These are phyloP conservation scores for Debaryomyces robertsiae DNA, from an alignment of 1,139 yeast genomes.

Conservation along the genomic window DNA sequence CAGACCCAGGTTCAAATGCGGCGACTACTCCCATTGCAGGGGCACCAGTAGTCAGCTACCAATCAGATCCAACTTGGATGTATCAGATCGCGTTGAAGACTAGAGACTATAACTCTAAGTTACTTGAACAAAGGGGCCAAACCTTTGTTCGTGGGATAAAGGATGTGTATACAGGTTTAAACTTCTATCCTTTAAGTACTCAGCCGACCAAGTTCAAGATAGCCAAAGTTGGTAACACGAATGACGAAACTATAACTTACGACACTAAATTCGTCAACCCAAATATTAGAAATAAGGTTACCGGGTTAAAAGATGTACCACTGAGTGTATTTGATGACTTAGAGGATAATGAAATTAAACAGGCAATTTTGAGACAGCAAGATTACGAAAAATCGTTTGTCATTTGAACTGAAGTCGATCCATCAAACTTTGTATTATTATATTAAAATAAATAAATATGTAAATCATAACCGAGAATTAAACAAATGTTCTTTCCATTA, in stretches of 20 bases:
- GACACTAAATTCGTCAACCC: slow-evolving; percentile 56
- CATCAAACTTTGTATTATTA: background rate
- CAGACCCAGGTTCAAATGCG: slow-evolving; percentile 21
- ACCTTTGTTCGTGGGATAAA: slow-evolving; percentile 59
- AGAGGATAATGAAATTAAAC: slow-evolving; percentile 53
- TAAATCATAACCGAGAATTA: slow-evolving; percentile 6
- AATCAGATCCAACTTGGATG: slow-evolving; percentile 81
- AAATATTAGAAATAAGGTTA: slow-evolving; percentile 46
- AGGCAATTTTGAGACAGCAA: slow-evolving; percentile 70
- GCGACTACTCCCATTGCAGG: slow-evolving; percentile 41
- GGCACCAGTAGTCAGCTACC: slow-evolving; percentile 44
- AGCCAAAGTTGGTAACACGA: slow-evolving; percentile 20
- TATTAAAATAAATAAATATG: slow-evolving; percentile 10
- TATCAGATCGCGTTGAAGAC: slow-evolving; percentile 81
- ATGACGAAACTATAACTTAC: slow-evolving; percentile 33
- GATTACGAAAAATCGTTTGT: slow-evolving; percentile 43
- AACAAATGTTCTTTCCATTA: slow-evolving; percentile 1
- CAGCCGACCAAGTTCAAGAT: slow-evolving; percentile 60
- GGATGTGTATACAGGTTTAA: slow-evolving; percentile 82
- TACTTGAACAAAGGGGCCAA: slow-evolving; percentile 62
- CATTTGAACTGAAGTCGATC: too few relatives aligned
- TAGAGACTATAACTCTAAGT: slow-evolving; percentile 63
- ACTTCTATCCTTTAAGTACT: slow-evolving; percentile 70
- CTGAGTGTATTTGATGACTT: slow-evolving; percentile 57
- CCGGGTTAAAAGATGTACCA: slow-evolving; percentile 68